A percentile compares a stretch with the other conserved stretches of the same genome.
phyloP scores from a whole-genome alignment of 2,329 filamentous ascomycete genomes.

The Talaromyces piceae region DNA sequence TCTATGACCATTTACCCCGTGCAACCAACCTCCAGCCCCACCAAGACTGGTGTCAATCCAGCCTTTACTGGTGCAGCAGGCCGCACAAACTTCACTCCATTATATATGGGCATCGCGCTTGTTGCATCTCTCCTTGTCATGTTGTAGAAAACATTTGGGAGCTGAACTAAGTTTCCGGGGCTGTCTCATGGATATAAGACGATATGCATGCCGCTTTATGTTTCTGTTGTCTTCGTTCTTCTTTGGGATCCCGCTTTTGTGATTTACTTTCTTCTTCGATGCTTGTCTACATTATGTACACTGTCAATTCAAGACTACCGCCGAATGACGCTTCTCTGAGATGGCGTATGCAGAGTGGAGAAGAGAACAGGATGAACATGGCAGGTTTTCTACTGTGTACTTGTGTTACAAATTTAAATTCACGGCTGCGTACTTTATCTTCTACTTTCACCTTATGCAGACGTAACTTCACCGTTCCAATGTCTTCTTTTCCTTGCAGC shows the following conservation, averaged over 20 bases:
- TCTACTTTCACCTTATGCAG: too few relatives aligned
- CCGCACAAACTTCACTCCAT: slow-evolving; percentile 1
- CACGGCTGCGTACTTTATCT: too few relatives aligned
- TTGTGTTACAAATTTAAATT: too few relatives aligned
- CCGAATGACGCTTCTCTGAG: neutral
- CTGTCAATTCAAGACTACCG: neutral
- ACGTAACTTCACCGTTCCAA: too few relatives aligned
- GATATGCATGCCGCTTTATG: neutral
- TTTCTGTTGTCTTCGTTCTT: neutral
- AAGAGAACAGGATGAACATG: neutral
- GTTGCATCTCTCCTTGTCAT: slow-evolving; percentile 1
- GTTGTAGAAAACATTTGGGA: slow-evolving; percentile 6
- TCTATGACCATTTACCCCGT: slow-evolving; percentile 4
- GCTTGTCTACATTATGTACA: neutral
- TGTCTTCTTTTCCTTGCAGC: too few relatives aligned
- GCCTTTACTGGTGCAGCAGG: slow-evolving; percentile 11
- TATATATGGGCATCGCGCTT: slow-evolving; percentile 1
- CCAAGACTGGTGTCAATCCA: slow-evolving; percentile 6
- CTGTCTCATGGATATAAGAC: neutral
- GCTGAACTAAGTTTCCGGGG: neutral
- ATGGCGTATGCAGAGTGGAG: neutral
- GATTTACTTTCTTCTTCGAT: neutral
- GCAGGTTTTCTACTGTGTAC: neutral
- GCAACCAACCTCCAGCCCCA: slow-evolving; percentile 5
- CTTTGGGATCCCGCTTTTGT: neutral